Conservation (phyloP, 2,329 filamentous ascomycete species). For the Xylaria sp. region DNA sequence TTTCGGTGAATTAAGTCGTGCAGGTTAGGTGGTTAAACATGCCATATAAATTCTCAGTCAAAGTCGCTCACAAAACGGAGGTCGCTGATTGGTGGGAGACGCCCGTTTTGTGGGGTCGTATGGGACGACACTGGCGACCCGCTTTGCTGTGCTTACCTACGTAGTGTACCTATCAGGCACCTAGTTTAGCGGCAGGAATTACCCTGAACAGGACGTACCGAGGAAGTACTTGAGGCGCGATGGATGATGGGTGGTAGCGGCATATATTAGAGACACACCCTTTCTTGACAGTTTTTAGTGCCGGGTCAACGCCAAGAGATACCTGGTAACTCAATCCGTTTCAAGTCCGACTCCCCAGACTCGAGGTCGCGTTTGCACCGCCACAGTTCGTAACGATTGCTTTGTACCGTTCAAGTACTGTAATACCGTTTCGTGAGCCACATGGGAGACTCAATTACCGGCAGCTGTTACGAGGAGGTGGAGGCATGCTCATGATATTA, state of each 20-base stretch:
- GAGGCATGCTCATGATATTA: too few relatives aligned
- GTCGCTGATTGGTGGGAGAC: background rate
- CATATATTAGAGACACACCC: background rate
- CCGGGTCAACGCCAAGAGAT: too few relatives aligned
- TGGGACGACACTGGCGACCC: background rate
- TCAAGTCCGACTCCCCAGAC: too few relatives aligned
- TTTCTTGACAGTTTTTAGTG: background rate
- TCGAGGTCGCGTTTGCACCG: too few relatives aligned
- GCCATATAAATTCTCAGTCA: conserved; percentile 22
- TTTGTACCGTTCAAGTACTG: too few relatives aligned
- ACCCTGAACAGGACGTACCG: background rate
- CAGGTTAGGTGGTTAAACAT: conserved; percentile 8
- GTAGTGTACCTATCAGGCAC: background rate
- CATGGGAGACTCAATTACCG: too few relatives aligned
- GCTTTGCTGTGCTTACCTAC: background rate
- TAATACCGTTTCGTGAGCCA: too few relatives aligned
- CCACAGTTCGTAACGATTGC: too few relatives aligned
- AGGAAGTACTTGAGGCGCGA: background rate
- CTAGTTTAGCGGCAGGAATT: background rate
- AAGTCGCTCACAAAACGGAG: conserved; percentile 16
- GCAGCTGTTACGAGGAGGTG: too few relatives aligned
- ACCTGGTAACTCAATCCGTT: too few relatives aligned
- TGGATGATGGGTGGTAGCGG: background rate
- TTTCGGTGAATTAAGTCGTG: conserved; percentile 5
- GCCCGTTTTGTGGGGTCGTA: background rate